Percentiles rank a stretch among this genome's conserved stretches.
phyloP scores from a whole-genome alignment of 108 stramenopile genomes.

The Cylindrotheca closterium region DNA sequence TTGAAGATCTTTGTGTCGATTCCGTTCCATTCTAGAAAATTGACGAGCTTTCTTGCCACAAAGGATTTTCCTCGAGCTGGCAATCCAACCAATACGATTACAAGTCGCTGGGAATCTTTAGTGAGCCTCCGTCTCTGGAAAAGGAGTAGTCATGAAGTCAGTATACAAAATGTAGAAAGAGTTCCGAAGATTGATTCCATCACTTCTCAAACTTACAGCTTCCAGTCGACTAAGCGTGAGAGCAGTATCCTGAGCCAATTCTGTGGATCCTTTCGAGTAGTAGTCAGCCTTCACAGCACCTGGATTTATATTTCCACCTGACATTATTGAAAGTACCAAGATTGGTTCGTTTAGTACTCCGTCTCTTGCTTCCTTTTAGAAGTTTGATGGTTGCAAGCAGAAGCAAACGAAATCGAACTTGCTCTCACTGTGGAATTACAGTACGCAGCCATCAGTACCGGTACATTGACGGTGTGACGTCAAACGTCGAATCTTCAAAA shows the following conservation, averaged over 20 bases:
- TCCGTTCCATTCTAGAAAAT: constrained; percentile 83
- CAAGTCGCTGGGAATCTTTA: constrained; percentile 61
- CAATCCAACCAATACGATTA: constrained; percentile 83
- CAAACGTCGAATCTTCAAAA: too few relatives aligned
- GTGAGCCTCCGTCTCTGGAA: constrained; percentile 69
- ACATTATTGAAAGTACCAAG: background rate
- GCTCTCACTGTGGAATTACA: too few relatives aligned
- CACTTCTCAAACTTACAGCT: constrained; percentile 51
- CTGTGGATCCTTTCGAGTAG: constrained; percentile 66
- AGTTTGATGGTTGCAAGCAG: too few relatives aligned
- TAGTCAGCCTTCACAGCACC: constrained; percentile 21
- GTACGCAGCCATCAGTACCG: too few relatives aligned
- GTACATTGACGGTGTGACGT: too few relatives aligned
- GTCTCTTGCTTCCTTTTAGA: too few relatives aligned
- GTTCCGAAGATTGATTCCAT: background rate
- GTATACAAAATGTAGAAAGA: background rate
- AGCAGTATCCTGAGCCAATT: constrained; percentile 58
- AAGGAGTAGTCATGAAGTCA: constrained; percentile 4
- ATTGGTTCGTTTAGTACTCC: too few relatives aligned
- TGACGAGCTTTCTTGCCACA: constrained; percentile 81
- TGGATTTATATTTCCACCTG: background rate
- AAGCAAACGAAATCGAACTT: too few relatives aligned
- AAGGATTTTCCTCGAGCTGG: constrained; percentile 92
- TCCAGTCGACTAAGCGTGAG: constrained; percentile 69
- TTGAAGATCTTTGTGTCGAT: constrained; percentile 81